phyloP scores from a whole-genome alignment of 1,284 basidiomycete species.

The Cryptococcus wingfieldii region DNA sequence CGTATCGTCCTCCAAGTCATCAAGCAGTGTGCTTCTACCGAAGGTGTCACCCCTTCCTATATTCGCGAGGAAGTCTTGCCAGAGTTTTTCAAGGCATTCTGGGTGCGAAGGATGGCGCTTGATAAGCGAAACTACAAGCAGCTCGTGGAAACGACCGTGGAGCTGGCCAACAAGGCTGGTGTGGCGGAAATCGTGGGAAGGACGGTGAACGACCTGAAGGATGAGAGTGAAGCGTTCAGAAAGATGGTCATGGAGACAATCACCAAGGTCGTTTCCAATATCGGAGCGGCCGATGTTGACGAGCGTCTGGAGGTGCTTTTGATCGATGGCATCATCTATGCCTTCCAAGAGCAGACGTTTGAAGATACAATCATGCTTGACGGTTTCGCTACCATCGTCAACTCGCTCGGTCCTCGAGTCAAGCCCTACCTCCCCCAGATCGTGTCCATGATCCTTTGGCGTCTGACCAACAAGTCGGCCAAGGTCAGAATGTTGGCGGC shows the following conservation, averaged over 20 bases:
- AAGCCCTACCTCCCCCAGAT: constrained; percentile 99
- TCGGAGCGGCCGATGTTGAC: constrained; percentile 94
- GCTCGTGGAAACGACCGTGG: constrained; percentile 97
- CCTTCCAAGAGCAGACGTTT: constrained; percentile 98
- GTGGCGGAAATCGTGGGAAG: constrained; percentile 92
- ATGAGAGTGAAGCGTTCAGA: constrained; percentile 92
- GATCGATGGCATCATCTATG: constrained; percentile 97
- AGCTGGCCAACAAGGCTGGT: constrained; percentile 93
- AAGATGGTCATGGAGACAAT: constrained; percentile 99
- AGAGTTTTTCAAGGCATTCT: constrained; percentile 99
- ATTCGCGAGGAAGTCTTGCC: constrained; percentile 96
- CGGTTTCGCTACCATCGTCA: constrained; percentile 95
- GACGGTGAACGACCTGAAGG: constrained; percentile 94
- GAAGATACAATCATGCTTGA: constrained; percentile 99
- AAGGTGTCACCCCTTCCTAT: constrained; percentile 88
- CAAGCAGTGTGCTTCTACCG: constrained; percentile 96
- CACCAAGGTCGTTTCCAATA: constrained; percentile 86
- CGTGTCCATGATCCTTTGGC: constrained; percentile 99
- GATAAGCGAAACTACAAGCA: constrained; percentile 94
- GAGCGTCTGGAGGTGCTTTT: constrained; percentile 90
- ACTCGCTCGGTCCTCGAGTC: constrained; percentile 90
- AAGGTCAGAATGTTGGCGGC: constrained; percentile 99
- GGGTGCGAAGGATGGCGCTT: constrained; percentile 95
- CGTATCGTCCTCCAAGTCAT: constrained; percentile 99
- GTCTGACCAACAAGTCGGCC: constrained; percentile 97